Percentiles rank a stretch among this genome's conserved stretches.
phyloP scores from a whole-genome alignment of 441 rosid species.

The Francoa sonchifolia region DNA sequence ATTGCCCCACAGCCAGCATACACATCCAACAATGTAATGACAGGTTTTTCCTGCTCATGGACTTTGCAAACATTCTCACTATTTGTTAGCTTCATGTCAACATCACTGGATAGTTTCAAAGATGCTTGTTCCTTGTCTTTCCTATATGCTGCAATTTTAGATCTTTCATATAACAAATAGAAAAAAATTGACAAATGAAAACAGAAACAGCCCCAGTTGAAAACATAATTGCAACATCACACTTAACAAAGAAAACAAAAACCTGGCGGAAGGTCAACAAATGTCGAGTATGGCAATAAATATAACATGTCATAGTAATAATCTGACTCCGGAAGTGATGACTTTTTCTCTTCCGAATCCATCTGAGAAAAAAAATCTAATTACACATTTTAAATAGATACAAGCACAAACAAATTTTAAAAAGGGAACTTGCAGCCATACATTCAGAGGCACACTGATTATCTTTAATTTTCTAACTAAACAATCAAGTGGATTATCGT shows the following conservation, averaged over 20 bases:
- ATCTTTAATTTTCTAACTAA: constrained; percentile 13
- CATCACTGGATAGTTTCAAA: constrained; percentile 38
- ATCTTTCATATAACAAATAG: no score
- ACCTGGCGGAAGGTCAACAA: constrained; percentile 38
- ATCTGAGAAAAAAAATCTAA: constrained; percentile 4
- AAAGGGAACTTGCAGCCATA: not conserved
- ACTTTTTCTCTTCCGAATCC: constrained; percentile 8
- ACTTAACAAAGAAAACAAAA: not conserved
- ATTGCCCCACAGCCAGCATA: constrained; percentile 86
- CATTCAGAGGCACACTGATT: constrained; percentile 16
- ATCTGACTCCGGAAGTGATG: constrained; percentile 15
- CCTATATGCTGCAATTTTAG: no score
- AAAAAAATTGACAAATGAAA: not conserved
- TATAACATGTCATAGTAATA: constrained; percentile 36
- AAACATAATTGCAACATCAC: not conserved
- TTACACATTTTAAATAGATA: not conserved
- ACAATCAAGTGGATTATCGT: constrained; percentile 13
- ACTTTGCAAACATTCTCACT: constrained; percentile 7
- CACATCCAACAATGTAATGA: constrained; percentile 40
- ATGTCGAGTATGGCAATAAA: constrained; percentile 39
- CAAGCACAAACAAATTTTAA: not conserved
- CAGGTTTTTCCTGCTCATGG: constrained; percentile 10
- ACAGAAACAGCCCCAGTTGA: no score
- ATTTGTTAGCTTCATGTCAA: constrained; percentile 10
- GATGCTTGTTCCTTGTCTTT: no score